phyloP scores from a whole-genome alignment of 1,284 basidiomycete species.

The Rhizopogon parksii region DNA sequence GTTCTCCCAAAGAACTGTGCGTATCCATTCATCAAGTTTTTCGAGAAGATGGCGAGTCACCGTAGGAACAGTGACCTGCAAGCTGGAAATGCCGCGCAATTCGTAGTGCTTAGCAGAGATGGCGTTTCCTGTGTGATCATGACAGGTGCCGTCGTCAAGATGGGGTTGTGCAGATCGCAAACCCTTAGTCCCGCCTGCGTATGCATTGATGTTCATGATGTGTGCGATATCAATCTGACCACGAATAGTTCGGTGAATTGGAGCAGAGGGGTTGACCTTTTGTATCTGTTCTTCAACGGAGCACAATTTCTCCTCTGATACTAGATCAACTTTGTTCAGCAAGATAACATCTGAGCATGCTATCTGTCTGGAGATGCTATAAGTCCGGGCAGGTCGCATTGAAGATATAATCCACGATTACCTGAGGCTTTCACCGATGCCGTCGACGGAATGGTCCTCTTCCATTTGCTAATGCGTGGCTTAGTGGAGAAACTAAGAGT shows the following conservation, averaged over 20 bases:
- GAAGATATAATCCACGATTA: constrained; percentile 25
- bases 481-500: constrained; percentile 7
- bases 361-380: constrained; percentile 62
- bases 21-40: constrained; percentile 71
- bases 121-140: constrained; percentile 17
- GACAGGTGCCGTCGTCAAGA: constrained; percentile 24
- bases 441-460: constrained; percentile 61
- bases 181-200: constrained; percentile 34
- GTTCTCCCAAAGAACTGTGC: constrained; percentile 73
- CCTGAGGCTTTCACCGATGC: constrained; percentile 73
- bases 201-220: constrained; percentile 79
- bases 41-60: constrained; percentile 41
- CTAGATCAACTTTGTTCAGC: constrained; percentile 83
- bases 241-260: constrained; percentile 63
- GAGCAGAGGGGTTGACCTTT: constrained; percentile 71
- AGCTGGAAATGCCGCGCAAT: constrained; percentile 64
- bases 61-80: constrained; percentile 60
- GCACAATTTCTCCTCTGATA: constrained; percentile 33
- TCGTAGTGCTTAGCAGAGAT: constrained; percentile 42
- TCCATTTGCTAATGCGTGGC: constrained; percentile 64
- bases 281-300: constrained; percentile 55
- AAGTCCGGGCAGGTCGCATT: background rate
- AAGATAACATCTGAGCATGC: constrained; percentile 86
- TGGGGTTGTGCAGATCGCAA: constrained; percentile 19
- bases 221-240: constrained; percentile 63